A percentile compares a stretch with the other conserved stretches of the same genome.
Evolutionary conservation across 2,329 filamentous ascomycete species (phyloP).

Genomic region (Alternaria arborescens): DNA sequence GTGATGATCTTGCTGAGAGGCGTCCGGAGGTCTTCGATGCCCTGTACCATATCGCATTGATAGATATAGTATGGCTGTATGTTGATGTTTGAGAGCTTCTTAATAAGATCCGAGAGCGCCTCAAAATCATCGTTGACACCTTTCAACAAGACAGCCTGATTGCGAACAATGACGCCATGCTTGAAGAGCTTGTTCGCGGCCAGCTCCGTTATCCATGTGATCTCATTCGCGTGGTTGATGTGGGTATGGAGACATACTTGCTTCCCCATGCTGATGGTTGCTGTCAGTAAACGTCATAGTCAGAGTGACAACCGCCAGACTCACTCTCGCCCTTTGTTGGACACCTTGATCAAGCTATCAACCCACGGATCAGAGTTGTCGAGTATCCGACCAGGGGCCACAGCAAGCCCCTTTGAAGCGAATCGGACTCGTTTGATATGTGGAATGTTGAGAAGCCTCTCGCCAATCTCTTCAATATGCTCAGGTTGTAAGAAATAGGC

Average conservation of each 20-base stretch:
- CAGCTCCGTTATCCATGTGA: conserved; percentile 66
- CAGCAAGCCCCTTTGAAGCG: conserved; percentile 69
- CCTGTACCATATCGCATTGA: conserved; percentile 69
- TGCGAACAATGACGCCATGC: conserved; percentile 64
- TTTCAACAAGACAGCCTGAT: conserved; percentile 67
- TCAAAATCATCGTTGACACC: conserved; percentile 66
- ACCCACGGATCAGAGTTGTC: conserved; percentile 64
- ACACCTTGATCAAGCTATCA: conserved; percentile 61
- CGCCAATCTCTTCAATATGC: conserved; percentile 63
- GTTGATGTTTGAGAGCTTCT: conserved; percentile 63
- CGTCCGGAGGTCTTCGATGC: conserved; percentile 69
- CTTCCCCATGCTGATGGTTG: conserved; percentile 57
- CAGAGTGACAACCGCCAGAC: background rate
- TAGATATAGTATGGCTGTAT: conserved; percentile 73
- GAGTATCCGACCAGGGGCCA: conserved; percentile 65
- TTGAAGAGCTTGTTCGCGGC: conserved; percentile 62
- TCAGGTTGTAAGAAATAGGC: conserved; percentile 65
- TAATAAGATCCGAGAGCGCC: conserved; percentile 64
- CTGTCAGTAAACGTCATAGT: background rate
- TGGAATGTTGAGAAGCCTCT: conserved; percentile 63
- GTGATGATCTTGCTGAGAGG: conserved; percentile 67
- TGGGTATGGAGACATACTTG: conserved; percentile 71
- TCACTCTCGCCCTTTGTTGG: conserved; percentile 58
- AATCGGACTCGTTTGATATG: conserved; percentile 69
- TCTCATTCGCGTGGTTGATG: conserved; percentile 70